These are phyloP conservation scores for Globisporangium spinosum DNA, from an alignment of 352 stramenopile genomes.

Conservation along the genomic window DNA sequence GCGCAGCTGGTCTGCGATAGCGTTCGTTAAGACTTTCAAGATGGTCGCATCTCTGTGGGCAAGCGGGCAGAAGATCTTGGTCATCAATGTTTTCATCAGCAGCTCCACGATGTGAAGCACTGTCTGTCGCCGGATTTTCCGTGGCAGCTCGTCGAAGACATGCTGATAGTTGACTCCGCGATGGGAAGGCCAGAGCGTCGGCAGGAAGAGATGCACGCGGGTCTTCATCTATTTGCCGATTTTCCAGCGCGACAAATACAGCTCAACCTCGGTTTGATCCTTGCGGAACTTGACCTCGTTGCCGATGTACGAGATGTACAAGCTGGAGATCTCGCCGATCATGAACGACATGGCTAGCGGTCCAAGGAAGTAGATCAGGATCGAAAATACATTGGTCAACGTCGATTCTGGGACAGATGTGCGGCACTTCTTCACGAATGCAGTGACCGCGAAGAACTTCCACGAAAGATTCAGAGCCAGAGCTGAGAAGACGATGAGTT, in stretches of 20 bases:
- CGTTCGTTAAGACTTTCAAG: constrained; percentile 29
- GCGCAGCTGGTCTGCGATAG: constrained; percentile 44
- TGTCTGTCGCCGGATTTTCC: constrained; percentile 38
- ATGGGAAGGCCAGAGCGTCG: constrained; percentile 56
- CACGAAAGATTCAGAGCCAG: constrained; percentile 41
- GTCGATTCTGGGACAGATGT: constrained; percentile 35
- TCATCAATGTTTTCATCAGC: constrained; percentile 33
- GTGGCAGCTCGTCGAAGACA: constrained; percentile 43
- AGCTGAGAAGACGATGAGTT: constrained; percentile 32
- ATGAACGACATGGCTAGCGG: constrained; percentile 64
- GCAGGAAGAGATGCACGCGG: constrained; percentile 47
- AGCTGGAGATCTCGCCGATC: constrained; percentile 60
- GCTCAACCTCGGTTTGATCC: constrained; percentile 51
- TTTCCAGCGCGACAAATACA: constrained; percentile 46
- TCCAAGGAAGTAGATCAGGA: constrained; percentile 48
- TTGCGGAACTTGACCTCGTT: constrained; percentile 67
- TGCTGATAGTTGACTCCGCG: constrained; percentile 47
- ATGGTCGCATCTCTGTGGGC: constrained; percentile 16
- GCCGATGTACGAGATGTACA: constrained; percentile 66
- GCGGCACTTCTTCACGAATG: constrained; percentile 59
- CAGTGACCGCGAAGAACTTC: constrained; percentile 49
- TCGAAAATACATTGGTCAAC: constrained; percentile 39
- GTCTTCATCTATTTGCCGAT: constrained; percentile 32
- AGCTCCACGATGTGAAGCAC: constrained; percentile 43
- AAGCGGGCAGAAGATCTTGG: constrained; percentile 29